Conservation (phyloP, 768 basidiomycete genomes). For the Panellus pusillus region DNA sequence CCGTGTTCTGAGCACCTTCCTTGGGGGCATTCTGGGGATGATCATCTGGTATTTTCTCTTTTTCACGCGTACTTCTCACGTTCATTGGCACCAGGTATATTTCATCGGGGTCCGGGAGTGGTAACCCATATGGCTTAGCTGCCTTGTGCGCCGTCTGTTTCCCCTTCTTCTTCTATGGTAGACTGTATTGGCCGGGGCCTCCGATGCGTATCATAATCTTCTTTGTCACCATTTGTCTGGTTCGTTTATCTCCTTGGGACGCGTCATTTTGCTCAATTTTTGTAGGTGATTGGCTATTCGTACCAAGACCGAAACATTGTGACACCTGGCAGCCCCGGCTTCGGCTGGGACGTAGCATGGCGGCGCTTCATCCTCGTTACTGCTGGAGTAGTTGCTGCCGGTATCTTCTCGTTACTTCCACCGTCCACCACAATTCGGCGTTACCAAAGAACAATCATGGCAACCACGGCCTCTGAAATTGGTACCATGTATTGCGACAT, state of each 20-base stretch:
- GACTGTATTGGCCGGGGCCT: conserved; percentile 72
- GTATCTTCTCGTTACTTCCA: conserved; percentile 71
- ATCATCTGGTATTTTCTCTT: conserved; percentile 57
- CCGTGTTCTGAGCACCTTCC: conserved; percentile 63
- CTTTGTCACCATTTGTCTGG: conserved; percentile 62
- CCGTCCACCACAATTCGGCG: conserved; percentile 72
- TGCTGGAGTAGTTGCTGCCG: conserved; percentile 73
- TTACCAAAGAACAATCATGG: conserved; percentile 70
- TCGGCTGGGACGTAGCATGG: conserved; percentile 73
- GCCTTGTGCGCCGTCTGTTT: conserved; percentile 67
- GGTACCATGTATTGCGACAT: conserved; percentile 76
- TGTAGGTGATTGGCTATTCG: conserved; percentile 70
- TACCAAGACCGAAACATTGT: conserved; percentile 59
- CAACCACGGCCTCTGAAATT: conserved; percentile 66
- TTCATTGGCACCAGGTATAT: conserved; percentile 54
- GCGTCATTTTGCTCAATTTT: neutral
- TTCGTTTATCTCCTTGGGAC: conserved; percentile 30
- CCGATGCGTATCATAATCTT: conserved; percentile 73
- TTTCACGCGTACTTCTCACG: neutral
- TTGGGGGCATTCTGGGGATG: conserved; percentile 62
- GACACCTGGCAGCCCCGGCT: conserved; percentile 52
- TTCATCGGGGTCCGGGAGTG: conserved; percentile 57
- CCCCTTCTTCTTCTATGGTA: conserved; percentile 70
- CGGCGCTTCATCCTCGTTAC: conserved; percentile 69
- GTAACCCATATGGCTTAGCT: conserved; percentile 70